Base-by-base conservation (phyloP, 805 yeast species). In the Metschnikowia reukaufii region DNA sequence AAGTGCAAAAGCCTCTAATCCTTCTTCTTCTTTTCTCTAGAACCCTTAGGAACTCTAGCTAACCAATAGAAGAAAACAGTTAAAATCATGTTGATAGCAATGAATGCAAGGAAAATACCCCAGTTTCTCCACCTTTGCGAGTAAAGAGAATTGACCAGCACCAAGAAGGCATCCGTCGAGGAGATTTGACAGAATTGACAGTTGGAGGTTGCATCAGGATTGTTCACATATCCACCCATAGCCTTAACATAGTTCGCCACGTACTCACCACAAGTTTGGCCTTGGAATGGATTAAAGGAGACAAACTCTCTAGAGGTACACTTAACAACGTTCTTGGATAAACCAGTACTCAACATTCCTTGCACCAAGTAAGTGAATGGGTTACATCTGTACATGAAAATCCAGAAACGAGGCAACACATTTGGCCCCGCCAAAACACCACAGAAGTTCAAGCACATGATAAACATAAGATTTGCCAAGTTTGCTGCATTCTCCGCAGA, bases 391-490 rank as follows among this genome's bases (percentile, higher is more conserved):
- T 86, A 83, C 90, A 88, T 85, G 63, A 85, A 88, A 39, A 78
- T 81, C 95, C 95, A 88, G 72, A 88, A 88, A 1, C 87, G 82
- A 10, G 95, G 94, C 83, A 86, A 77, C 44, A 73, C 53, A 19
- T 38, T 31, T 4, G 79, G 95, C 6, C 51, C 49, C 13, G 78
- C 81, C 68, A 87, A 69, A 36, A 84, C 88, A 75, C 96, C 96
- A 75, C 89, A 84, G 79, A 86, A 85, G 45, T 78, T 77, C 67
- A 87, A 56, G 42, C 62, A 58, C 58, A 60, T 54, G 7, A 60
- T 57, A 49, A 62, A 58, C 51, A 61, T 45, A 45, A 61, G 49
- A 35, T 56, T 53, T 23, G 59, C 58, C 52, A 58, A 36, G 52
- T 61, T 61, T 25, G 63, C 65, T 7, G 65, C 65, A 31, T 59